These are phyloP conservation scores for Eucalyptus caleyi DNA, from an alignment of 345 rosid genomes.

Conservation along the genomic window DNA sequence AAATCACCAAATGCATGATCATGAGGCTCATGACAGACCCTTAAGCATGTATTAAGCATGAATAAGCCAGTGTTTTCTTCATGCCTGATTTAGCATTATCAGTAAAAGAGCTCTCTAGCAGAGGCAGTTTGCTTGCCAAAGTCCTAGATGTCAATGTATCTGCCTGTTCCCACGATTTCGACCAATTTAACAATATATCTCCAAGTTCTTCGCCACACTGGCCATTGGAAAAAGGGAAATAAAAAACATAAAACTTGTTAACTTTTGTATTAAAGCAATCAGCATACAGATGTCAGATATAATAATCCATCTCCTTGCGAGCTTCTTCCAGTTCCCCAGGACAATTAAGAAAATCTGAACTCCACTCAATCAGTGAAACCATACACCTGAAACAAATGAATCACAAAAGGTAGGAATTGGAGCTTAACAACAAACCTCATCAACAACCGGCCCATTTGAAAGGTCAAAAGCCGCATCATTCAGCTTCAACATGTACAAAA, in stretches of 20 bases:
- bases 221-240: background rate
- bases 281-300: background rate
- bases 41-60: background rate
- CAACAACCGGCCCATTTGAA: slow-evolving; percentile 65
- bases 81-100: slow-evolving; percentile 58
- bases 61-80: slow-evolving; percentile 6
- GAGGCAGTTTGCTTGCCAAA: slow-evolving; percentile 50
- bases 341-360: background rate
- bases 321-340: background rate
- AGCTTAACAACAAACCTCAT: slow-evolving; percentile 42
- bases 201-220: slow-evolving; percentile 91
- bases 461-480: slow-evolving; percentile 98
- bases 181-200: slow-evolving; percentile 48
- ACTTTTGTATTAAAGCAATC: background rate
- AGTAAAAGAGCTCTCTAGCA: slow-evolving; percentile 37
- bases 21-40: slow-evolving; percentile 7
- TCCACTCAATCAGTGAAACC: background rate
- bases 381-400: background rate
- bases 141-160: slow-evolving; percentile 57
- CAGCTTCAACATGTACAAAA: slow-evolving; percentile 20
- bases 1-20: slow-evolving; percentile 14
- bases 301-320: background rate
- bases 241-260: background rate
- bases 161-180: slow-evolving; percentile 76
- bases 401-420: background rate